Base-by-base conservation (phyloP, 495 filamentous ascomycete genomes). In the Bacidia gigantensis region DNA sequence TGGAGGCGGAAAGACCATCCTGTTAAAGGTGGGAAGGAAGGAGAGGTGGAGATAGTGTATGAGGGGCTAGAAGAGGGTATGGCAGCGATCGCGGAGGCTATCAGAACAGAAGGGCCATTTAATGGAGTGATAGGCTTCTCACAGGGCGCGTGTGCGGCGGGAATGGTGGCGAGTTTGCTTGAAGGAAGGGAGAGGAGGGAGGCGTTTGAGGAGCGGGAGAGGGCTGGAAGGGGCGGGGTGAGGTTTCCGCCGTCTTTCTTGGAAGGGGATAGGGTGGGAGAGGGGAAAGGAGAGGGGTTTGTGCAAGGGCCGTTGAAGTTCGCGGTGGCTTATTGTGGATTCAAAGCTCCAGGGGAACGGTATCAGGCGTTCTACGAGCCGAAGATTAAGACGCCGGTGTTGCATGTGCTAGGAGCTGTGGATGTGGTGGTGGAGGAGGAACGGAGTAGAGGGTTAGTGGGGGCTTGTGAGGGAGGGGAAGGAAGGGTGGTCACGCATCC, bases 401-500 rank as follows among this genome's bases (percentile, higher is more conserved):
- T 94, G 67, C 84, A 94, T 72, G 78, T 92, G 53, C 56, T 96
- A 38, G 92, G 92, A 11, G 79, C 78, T 32, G 64, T 96, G 64
- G 92, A 98, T 75, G 83, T 81, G 24, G 86, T 97, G 10, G 90
- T 98, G 20, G 84, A 86, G 38, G 89, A 95, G 72, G 58, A 59
- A 44, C 68, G 86, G 60, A 83, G 75, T 63, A 63, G 73, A 61
- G 70, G 69, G 49, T 65, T 97, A 56, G 73, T 86, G 32, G 77
- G 83, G 17, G 72, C 76, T 47, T 94, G 85, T 67, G 72, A 63
- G 49, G 71, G 75, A 1, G 66, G 72, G 42, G 79, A 79, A 12
- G 76, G 67, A 10, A 75, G 68, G 56, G 80, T 89, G 26, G 75
- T 94, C 38, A 81, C 76, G 58, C 92, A 97, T 71, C 90, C 92